Percentiles rank a stretch among this genome's conserved stretches.
phyloP scores from a whole-genome alignment of 768 basidiomycete species.

The Suillus subluteus region DNA sequence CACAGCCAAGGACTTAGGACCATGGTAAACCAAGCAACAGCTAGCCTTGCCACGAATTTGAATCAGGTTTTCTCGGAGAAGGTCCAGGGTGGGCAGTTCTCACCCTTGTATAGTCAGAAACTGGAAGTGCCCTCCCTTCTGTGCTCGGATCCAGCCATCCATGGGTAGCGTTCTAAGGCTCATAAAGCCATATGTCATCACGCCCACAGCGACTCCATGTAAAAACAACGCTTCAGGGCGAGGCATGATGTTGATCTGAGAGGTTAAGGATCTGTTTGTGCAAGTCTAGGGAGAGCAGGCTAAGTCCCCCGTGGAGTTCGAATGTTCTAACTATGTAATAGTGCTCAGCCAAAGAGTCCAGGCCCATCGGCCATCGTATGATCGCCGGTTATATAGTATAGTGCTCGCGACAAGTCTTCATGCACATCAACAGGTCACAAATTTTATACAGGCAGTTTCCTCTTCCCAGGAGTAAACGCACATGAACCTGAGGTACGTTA shows the following conservation, averaged over 20 bases:
- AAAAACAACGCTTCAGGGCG: slow-evolving; percentile 24
- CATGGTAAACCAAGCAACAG: slow-evolving; percentile 46
- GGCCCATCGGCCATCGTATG: no score
- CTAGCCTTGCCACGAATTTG: slow-evolving; percentile 33
- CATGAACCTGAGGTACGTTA: neutral
- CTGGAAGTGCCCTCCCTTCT: slow-evolving; percentile 69
- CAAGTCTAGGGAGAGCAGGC: neutral
- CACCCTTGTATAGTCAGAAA: slow-evolving; percentile 83
- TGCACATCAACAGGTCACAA: neutral
- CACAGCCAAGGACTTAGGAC: slow-evolving; percentile 40
- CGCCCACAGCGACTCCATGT: slow-evolving; percentile 34
- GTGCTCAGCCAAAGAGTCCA: neutral
- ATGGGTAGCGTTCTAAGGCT: slow-evolving; percentile 20
- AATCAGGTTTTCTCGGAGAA: neutral
- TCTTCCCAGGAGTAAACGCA: neutral
- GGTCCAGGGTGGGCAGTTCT: slow-evolving; percentile 17
- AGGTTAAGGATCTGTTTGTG: neutral
- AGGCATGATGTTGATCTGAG: neutral
- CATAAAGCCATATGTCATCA: slow-evolving; percentile 43
- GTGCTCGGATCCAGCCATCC: slow-evolving; percentile 39
- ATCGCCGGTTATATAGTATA: neutral
- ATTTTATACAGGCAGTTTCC: neutral
- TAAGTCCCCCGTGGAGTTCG: neutral
- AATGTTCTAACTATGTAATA: neutral
- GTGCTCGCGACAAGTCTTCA: neutral